A percentile compares a stretch with the other conserved stretches of the same genome.
Evolutionary conservation across 1,284 basidiomycete species (phyloP).

Genomic region (Pseudozyma tsukubaensis): DNA sequence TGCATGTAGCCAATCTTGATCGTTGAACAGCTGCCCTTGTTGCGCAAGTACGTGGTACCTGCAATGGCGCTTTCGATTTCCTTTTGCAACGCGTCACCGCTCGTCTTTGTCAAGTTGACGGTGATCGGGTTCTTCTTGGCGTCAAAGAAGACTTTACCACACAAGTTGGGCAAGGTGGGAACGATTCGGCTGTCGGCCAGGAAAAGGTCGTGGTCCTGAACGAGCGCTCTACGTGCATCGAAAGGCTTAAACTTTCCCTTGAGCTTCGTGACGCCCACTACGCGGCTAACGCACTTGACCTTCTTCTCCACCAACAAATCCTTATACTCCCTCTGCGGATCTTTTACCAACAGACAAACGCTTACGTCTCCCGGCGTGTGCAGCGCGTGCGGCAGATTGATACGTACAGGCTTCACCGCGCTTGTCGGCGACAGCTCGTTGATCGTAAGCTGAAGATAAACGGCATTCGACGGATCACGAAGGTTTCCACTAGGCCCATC

Average conservation of each 20-base stretch:
- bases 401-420: conserved; percentile 62
- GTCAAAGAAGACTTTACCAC: conserved; percentile 91
- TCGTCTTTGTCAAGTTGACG: conserved; percentile 82
- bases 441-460: conserved; percentile 61
- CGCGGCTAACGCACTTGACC: conserved; percentile 88
- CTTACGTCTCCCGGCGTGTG: conserved; percentile 81
- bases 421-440: conserved; percentile 49
- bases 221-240: conserved; percentile 84
- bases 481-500: conserved; percentile 45
- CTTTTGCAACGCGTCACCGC: conserved; percentile 76
- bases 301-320: conserved; percentile 82
- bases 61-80: conserved; percentile 90
- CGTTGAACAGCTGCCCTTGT: conserved; percentile 69
- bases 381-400: conserved; percentile 74
- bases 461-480: conserved; percentile 48
- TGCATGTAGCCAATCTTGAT: conserved; percentile 82
- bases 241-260: conserved; percentile 73
- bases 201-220: conserved; percentile 91
- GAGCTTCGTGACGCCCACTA: conserved; percentile 80
- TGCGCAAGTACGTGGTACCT: conserved; percentile 88
- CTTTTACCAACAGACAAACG: conserved; percentile 92
- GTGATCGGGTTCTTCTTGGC: conserved; percentile 97
- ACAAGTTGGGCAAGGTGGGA: conserved; percentile 83
- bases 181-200: conserved; percentile 91
- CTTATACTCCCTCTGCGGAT: conserved; percentile 95